Percentiles rank a stretch among this genome's conserved stretches.
These are phyloP conservation scores for Phytophthora brassicae DNA, from an alignment of 352 stramenopile species.

Conservation along the genomic window DNA sequence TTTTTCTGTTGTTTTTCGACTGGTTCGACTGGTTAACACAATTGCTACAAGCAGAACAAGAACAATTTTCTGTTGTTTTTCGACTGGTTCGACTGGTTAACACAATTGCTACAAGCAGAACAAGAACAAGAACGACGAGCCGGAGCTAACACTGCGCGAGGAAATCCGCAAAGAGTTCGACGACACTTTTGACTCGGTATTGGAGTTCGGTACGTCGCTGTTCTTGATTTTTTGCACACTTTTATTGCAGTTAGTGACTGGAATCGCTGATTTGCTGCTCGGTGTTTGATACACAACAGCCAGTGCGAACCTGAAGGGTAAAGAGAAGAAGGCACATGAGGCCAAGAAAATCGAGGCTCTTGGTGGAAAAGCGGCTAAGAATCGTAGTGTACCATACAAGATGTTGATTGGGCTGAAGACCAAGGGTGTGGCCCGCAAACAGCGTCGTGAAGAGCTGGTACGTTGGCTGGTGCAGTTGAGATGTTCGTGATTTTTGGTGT, in stretches of 20 bases:
- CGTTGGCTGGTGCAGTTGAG: slow-evolving; percentile 1
- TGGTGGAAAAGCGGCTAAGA: slow-evolving; percentile 59
- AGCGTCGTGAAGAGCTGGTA: slow-evolving; percentile 63
- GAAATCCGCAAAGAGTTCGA: slow-evolving; percentile 81
- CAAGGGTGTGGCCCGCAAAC: slow-evolving; percentile 48
- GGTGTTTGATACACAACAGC: slow-evolving; percentile 29
- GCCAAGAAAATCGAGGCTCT: slow-evolving; percentile 73
- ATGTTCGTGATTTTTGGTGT: not conserved
- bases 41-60: slow-evolving; percentile 11
- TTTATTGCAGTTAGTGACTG: not conserved
- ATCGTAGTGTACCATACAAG: slow-evolving; percentile 68
- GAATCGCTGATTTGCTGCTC: not conserved
- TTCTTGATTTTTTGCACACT: not conserved
- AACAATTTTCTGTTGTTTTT: slow-evolving; percentile 6
- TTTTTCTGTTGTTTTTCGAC: not conserved
- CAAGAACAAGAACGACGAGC: slow-evolving; percentile 28
- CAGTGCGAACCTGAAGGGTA: slow-evolving; percentile 60
- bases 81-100: slow-evolving; percentile 7
- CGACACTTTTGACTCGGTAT: slow-evolving; percentile 69
- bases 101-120: slow-evolving; percentile 2
- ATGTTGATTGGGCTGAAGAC: slow-evolving; percentile 77
- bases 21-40: slow-evolving; percentile 10
- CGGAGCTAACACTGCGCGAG: slow-evolving; percentile 55
- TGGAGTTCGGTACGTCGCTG: slow-evolving; percentile 59
- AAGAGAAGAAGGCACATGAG: slow-evolving; percentile 78